Evolutionary conservation across 371 early-diverging fungal genomes (phyloP), one percentile per base, ranked within the genome.

Genomic region (Syncephalastrum racemosum): DNA sequence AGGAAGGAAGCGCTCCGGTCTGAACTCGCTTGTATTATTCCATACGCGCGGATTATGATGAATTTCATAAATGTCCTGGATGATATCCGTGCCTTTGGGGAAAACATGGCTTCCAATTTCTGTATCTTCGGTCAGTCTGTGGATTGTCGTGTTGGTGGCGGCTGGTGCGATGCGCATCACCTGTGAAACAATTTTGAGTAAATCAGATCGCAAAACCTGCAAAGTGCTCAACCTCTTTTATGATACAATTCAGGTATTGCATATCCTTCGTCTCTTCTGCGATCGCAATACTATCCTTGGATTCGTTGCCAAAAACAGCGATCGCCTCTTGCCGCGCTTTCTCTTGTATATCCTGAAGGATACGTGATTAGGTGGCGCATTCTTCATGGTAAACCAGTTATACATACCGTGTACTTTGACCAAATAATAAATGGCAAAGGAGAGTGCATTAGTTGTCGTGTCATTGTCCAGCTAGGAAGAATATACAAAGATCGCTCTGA

Each of bases 401-500:
- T 52, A 14, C 46, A 40, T 66, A 68, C 74, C 7, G 24, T 12
- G 42, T 47, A 27, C 22, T 31, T 31, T 47, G 43, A 58, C 66
- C 15, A 70, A 53, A 15, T 46, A 55, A 50, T 63, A 61, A 8
- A 73, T 49, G 25, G 60, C 54, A 50, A 39, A 63, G 14, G 67
- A 44, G 13, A 75, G 16, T 15, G 66, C 64, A 49, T 68, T 71
- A 23, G 73, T 58, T 27, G 53, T 53, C 5, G 52, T 56, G 51
- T 68, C 71, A 48, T 75, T 75, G 69, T 1, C 77, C 67, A 19
- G 86, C 87, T 1, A 84, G 54, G 54, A 81, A 70, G 31, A 67
- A 71, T 0, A 60, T 10, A 76, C 76, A 58, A 82, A 47, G 20
- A 59, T 61, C 14, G 81, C 80, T 50, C 85, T 58, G 27, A 16